A percentile compares a stretch with the other conserved stretches of the same genome.
phyloP scores from a whole-genome alignment of 2,329 filamentous ascomycete species.

The Talaromyces sp. region DNA sequence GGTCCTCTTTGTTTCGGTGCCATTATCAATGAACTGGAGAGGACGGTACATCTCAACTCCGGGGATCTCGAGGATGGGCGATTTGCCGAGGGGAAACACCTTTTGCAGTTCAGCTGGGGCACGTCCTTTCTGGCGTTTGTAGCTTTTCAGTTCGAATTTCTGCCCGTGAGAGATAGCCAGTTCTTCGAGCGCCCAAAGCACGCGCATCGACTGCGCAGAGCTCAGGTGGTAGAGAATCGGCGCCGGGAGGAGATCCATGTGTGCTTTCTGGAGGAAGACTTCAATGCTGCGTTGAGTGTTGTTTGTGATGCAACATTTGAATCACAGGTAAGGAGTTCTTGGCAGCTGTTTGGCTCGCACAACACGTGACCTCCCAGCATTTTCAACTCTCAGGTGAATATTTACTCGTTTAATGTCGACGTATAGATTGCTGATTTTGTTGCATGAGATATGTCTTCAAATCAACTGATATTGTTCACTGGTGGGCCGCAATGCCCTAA shows the following conservation, averaged over 20 bases:
- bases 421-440: not conserved
- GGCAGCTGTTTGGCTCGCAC: not conserved
- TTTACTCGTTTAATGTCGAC: not conserved
- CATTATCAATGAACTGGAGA: conserved; percentile 1
- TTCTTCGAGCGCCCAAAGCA: conserved; percentile 24
- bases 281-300: no score
- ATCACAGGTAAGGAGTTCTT: not conserved
- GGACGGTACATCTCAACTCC: conserved; percentile 4
- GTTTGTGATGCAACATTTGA: not conserved
- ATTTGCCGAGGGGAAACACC: conserved; percentile 20
- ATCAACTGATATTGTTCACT: not conserved
- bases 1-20: not conserved
- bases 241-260: not conserved
- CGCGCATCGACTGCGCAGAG: conserved; percentile 16
- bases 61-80: conserved; percentile 18
- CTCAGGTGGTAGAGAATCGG: conserved; percentile 21
- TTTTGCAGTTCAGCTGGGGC: conserved; percentile 13
- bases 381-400: not conserved
- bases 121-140: conserved; percentile 14
- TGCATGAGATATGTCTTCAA: not conserved
- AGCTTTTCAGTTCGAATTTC: conserved; percentile 18
- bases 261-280: not conserved
- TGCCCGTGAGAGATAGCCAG: conserved; percentile 13
- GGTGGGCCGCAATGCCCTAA: not conserved
- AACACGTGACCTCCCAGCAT: not conserved